Evolutionary conservation across 768 basidiomycete species (phyloP).

Genomic region (Kockovaella imperatae): DNA sequence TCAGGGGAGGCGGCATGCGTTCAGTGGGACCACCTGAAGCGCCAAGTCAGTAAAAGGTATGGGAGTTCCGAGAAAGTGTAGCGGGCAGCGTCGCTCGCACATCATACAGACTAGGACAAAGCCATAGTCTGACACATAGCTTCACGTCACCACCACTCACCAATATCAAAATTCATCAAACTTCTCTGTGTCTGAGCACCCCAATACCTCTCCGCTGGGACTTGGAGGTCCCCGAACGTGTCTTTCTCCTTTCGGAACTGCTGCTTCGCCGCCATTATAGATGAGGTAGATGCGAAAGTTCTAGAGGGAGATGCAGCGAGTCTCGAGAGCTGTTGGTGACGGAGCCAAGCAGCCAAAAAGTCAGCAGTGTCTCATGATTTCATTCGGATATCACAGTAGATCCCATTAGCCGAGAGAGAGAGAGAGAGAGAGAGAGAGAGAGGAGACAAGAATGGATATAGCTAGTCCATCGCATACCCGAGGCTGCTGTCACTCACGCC

Average conservation of each 20-base stretch:
- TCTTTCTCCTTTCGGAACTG: conserved; percentile 68
- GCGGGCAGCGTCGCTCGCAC: not conserved
- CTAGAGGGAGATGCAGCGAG: conserved; percentile 3
- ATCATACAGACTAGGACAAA: not conserved
- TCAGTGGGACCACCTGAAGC: conserved; percentile 63
- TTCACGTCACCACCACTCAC: conserved; percentile 40
- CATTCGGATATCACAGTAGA: too few species aligned
- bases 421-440: too few species aligned
- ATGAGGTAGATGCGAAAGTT: conserved; percentile 14
- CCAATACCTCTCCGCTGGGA: conserved; percentile 85
- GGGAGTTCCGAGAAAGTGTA: not conserved
- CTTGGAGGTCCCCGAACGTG: conserved; percentile 90
- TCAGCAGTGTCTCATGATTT: too few species aligned
- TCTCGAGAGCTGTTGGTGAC: conserved; percentile 23
- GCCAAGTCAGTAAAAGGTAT: not conserved
- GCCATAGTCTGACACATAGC: not conserved
- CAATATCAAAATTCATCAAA: conserved; percentile 96
- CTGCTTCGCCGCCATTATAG: conserved; percentile 42
- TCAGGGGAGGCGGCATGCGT: conserved; percentile 85
- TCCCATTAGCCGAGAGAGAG: too few species aligned
- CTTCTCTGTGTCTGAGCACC: conserved; percentile 98
- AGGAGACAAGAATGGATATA: not conserved
- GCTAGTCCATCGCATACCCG: not conserved
- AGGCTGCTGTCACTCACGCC: conserved; percentile 20
- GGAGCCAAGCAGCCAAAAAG: too few species aligned